Percentiles rank a stretch among this genome's conserved stretches.
Conservation (phyloP, 2,329 filamentous ascomycete genomes). For the Amauroascus verrucosus region DNA sequence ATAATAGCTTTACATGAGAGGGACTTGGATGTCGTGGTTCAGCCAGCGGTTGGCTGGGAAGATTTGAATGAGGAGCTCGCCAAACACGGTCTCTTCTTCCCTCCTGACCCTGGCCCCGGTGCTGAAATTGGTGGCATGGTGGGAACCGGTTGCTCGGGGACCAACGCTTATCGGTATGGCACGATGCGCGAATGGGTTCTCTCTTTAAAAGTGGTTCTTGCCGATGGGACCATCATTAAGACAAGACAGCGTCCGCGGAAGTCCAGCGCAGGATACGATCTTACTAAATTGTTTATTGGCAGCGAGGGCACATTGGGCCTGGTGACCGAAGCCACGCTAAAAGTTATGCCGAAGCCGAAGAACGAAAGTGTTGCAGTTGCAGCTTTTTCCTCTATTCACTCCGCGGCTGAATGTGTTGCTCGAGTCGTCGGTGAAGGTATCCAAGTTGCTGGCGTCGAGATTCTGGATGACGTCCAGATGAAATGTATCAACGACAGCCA, state of each 20-base stretch:
- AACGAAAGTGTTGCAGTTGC: slow-evolving; percentile 71
- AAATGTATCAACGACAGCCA: slow-evolving; percentile 50
- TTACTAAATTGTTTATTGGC: slow-evolving; percentile 81
- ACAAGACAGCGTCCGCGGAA: slow-evolving; percentile 81
- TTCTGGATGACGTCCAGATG: slow-evolving; percentile 89
- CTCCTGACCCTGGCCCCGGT: slow-evolving; percentile 80
- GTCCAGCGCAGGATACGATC: slow-evolving; percentile 82
- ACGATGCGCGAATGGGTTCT: slow-evolving; percentile 95
- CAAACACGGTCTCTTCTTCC: slow-evolving; percentile 73
- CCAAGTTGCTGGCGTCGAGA: slow-evolving; percentile 82
- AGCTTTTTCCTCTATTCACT: slow-evolving; percentile 53
- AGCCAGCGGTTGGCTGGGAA: slow-evolving; percentile 81
- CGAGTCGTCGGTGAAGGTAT: slow-evolving; percentile 70
- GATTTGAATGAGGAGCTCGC: slow-evolving; percentile 66
- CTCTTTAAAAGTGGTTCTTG: slow-evolving; percentile 74
- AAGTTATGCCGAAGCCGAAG: slow-evolving; percentile 70
- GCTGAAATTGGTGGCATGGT: slow-evolving; percentile 76
- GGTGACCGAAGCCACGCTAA: slow-evolving; percentile 82
- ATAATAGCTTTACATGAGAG: slow-evolving; percentile 67
- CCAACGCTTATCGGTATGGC: slow-evolving; percentile 84
- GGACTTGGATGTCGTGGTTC: slow-evolving; percentile 65
- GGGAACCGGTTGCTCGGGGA: slow-evolving; percentile 51
- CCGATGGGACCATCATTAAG: slow-evolving; percentile 82
- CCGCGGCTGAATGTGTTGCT: slow-evolving; percentile 69
- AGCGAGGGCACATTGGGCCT: slow-evolving; percentile 85